Conservation (phyloP, 2,329 filamentous ascomycete species). For the Calonectria hongkongensis region DNA sequence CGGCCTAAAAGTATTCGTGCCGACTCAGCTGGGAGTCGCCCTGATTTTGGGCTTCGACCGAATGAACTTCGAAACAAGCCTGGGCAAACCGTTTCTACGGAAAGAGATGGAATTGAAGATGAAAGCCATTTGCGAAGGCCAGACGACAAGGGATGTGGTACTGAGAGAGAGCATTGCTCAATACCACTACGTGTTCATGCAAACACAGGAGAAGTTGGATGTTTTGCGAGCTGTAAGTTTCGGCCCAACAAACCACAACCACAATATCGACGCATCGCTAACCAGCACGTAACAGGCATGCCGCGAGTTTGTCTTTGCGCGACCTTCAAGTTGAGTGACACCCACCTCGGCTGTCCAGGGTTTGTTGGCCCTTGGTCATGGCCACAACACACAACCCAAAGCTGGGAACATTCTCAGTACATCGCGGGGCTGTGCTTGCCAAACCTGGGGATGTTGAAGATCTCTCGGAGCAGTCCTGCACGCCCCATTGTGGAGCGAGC, state of each 20-base stretch:
- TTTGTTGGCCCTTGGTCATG: constrained; percentile 52
- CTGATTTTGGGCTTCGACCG: constrained; percentile 96
- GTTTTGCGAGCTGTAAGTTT: constrained; percentile 76
- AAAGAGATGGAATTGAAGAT: constrained; percentile 99
- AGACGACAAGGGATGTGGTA: constrained; percentile 82
- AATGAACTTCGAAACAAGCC: constrained; percentile 92
- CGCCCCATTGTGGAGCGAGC: constrained; percentile 45
- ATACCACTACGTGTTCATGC: constrained; percentile 90
- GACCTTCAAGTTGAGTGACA: constrained; percentile 39
- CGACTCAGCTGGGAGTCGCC: constrained; percentile 92
- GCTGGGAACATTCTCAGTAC: constrained; percentile 29
- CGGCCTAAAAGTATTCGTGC: constrained; percentile 89
- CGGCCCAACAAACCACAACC: constrained; percentile 22
- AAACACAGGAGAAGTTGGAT: constrained; percentile 85
- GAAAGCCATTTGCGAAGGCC: constrained; percentile 96
- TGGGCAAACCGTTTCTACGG: constrained; percentile 95
- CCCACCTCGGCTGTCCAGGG: constrained; percentile 47
- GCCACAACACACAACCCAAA: constrained; percentile 48
- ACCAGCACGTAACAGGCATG: constrained; percentile 57
- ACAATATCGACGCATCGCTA: constrained; percentile 40
- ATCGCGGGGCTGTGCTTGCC: constrained; percentile 42
- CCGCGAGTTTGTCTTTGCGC: constrained; percentile 60
- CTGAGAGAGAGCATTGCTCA: constrained; percentile 89
- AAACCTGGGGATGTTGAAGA: constrained; percentile 46
- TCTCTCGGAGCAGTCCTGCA: constrained; percentile 44